Evolutionary conservation across 805 yeast species (phyloP), one percentile per base, ranked within the genome.

Genomic region (Wickerhamiella azyma): DNA sequence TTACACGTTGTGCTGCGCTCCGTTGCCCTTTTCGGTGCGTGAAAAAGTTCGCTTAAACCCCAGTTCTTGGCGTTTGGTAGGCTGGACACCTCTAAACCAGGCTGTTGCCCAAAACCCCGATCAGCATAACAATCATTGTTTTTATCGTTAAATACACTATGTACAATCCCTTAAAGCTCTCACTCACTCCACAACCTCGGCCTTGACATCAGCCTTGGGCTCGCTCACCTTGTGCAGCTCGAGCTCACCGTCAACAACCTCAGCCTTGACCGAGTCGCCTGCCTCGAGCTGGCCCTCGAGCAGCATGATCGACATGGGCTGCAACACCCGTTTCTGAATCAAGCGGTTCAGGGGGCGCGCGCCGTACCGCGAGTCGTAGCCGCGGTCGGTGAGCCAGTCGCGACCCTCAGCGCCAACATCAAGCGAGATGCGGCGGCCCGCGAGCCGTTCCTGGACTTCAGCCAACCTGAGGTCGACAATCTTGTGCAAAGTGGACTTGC

Each of bases 271-370:
- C 2, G 67, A 66, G 55, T 77, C 83, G 38, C 72, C 76, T 40
- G 70, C 63, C 50, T 68, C 72, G 10, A 89, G 70, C 55, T 82
- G 82, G 2, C 96, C 96, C 58, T 77, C 78, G 51, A 92, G 75
- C 69, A 92, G 60, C 55, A 72, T 66, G 56, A 75, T 70, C 2
- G 97, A 94, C 75, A 92, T 72, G 19, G 96, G 94, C 60, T 88
- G 88, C 62, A 92, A 69, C n/a, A 92, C 60, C 51, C 72, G 66
- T 67, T 81, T 84, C 61, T 86, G 94, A 50, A 89, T 77, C 44
- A 86, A 72, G 56, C 98, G 75, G 68, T 92, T 89, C 62, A 92
- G 71, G 9, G 98, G 98, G 59, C 98, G 76, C 0, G 98, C 98
- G 55, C 98, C 98, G 59, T 89, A 92, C 37, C 79, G 63, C 28